A percentile compares a stretch with the other conserved stretches of the same genome.
Evolutionary conservation across 768 basidiomycete species (phyloP).

Genomic region (Tricholoma terreum): DNA sequence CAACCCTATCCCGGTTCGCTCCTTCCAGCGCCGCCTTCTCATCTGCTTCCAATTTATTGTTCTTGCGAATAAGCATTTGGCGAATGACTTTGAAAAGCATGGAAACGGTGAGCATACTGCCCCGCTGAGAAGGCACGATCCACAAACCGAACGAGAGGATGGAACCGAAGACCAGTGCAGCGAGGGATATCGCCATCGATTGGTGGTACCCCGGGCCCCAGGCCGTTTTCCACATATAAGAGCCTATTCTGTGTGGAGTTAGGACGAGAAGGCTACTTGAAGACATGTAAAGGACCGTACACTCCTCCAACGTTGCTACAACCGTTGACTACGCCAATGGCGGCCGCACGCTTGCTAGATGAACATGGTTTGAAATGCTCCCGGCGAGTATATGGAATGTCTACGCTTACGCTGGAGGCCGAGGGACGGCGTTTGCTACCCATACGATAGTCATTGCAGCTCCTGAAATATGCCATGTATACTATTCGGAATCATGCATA

Average conservation of each 20-base stretch:
- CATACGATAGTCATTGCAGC: slow-evolving; percentile 53
- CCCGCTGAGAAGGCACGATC: too few species aligned
- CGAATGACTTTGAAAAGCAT: slow-evolving; percentile 33
- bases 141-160: slow-evolving; percentile 18
- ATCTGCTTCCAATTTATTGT: slow-evolving; percentile 44
- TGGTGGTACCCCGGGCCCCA: slow-evolving; percentile 62
- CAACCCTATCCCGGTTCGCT: slow-evolving; percentile 44
- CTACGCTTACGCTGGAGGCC: slow-evolving; percentile 50
- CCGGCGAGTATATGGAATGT: neutral
- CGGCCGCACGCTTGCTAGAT: slow-evolving; percentile 46
- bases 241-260: slow-evolving; percentile 41
- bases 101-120: too few species aligned
- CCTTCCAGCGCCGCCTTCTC: slow-evolving; percentile 40
- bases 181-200: slow-evolving; percentile 50
- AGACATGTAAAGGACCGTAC: slow-evolving; percentile 31
- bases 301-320: slow-evolving; percentile 53
- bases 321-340: slow-evolving; percentile 63
- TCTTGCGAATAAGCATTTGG: slow-evolving; percentile 45
- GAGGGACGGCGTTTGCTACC: slow-evolving; percentile 58
- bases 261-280: neutral
- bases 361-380: neutral
- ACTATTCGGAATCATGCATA: neutral
- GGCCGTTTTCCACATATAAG: slow-evolving; percentile 53
- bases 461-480: slow-evolving; percentile 20
- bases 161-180: slow-evolving; percentile 28